Base-by-base conservation (phyloP, 768 basidiomycete species). In the Pleurotus citrinopileatus region DNA sequence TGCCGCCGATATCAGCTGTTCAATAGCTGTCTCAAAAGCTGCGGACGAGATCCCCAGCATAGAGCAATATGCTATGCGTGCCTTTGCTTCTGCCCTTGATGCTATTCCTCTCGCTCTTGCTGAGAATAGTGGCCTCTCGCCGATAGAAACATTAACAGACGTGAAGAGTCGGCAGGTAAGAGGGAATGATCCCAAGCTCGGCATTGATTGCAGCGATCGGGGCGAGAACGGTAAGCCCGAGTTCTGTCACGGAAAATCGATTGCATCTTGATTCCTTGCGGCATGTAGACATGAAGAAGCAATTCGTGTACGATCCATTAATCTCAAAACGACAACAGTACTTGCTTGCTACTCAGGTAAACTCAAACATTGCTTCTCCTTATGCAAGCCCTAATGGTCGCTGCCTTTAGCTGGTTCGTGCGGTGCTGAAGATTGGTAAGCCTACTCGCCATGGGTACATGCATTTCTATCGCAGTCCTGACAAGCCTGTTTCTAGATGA, bases 11-110 rank as follows among this genome's bases (percentile, higher is more conserved):
- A 98, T 99, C 65, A 92, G 91, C 65, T 94, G 91, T 60, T 85
- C 94, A 20, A 81, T 98, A 56, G 94, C 97, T 17, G 95, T 99
- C 1, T 77, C 89, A 55, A 91, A 94, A 66, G 94, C 92, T 38
- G 97, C 97, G 6, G 97, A 99, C 69, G 87, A 94, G 91, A 96
- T 97, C 60, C 88, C 97, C 1, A 82, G 93, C 25, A 98, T 99
- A 63, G 97, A 99, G 72, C 97, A 99, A 76, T 99, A 99, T 65
- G 97, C 97, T 2, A 98, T 99, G 95, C 88, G 96, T 45, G 95
- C 97, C n/a, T 99, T 98, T 68, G 82, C 97, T 3, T 90, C 91
- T 28, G 96, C 97, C 12, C 76, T 99, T 6, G 97, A 99, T 63
- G 82, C 94, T n/a, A 74, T 98, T 45, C 97, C 97, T 2, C 82